Percentiles rank a stretch among this genome's conserved stretches.
Evolutionary conservation across 805 yeast species (phyloP).

Genomic region (Yamadazyma tumulicola): DNA sequence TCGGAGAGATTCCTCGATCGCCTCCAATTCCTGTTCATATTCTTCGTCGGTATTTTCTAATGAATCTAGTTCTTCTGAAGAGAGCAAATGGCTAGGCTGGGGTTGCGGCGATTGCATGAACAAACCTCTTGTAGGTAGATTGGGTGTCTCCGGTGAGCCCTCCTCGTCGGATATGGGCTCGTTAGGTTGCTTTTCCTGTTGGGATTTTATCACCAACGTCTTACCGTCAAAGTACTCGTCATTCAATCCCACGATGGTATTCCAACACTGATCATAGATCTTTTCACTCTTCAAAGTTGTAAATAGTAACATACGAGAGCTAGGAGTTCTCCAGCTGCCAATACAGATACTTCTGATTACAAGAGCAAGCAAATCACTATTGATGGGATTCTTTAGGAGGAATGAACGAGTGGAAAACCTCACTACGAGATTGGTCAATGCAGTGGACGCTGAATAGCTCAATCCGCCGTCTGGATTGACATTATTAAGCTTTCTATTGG

Average conservation of each 20-base stretch:
- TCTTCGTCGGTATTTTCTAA: not conserved
- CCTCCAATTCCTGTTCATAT: conserved; percentile 14
- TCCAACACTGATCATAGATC: conserved; percentile 33
- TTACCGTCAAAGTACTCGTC: conserved; percentile 22
- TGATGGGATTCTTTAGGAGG: conserved; percentile 35
- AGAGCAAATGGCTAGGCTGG: not conserved
- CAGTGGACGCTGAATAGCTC: conserved; percentile 48
- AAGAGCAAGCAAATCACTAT: conserved; percentile 57
- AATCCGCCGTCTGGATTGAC: conserved; percentile 38
- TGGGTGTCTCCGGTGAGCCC: not conserved
- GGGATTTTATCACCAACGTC: conserved; percentile 7
- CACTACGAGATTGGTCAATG: conserved; percentile 42
- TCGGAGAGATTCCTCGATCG: conserved; percentile 39
- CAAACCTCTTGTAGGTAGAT: not conserved
- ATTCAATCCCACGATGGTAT: conserved; percentile 26
- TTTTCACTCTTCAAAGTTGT: conserved; percentile 43
- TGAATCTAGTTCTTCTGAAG: conserved; percentile 1
- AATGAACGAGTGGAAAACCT: conserved; percentile 35
- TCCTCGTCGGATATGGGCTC: not conserved
- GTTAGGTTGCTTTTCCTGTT: not conserved
- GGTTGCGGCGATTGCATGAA: too few relatives aligned
- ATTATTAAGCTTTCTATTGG: conserved; percentile 24
- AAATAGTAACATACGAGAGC: conserved; percentile 53
- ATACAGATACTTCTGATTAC: conserved; percentile 55
- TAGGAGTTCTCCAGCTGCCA: conserved; percentile 49